phyloP scores from a whole-genome alignment of 1,139 yeast species.

The Magnusiomyces suaveolens region DNA sequence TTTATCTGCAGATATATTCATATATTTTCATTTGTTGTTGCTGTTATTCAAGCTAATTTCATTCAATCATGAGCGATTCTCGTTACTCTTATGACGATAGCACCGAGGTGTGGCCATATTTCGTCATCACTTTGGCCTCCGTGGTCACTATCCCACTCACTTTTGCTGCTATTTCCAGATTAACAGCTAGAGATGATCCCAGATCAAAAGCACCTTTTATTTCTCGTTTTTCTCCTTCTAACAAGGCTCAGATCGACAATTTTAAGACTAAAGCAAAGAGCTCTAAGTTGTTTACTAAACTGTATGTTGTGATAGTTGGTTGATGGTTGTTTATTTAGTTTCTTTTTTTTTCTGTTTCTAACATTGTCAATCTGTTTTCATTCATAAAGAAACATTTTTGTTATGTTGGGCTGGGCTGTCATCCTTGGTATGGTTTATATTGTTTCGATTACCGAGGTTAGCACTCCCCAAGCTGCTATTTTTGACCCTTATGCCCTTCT shows the following conservation, averaged over 20 bases:
- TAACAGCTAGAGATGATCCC: slow-evolving; percentile 9
- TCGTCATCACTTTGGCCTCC: slow-evolving; percentile 62
- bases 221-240: slow-evolving; percentile 33
- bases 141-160: slow-evolving; percentile 66
- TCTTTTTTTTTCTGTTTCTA: background rate
- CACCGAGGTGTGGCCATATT: slow-evolving; percentile 94
- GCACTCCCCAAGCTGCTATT: slow-evolving; percentile 39
- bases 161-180: slow-evolving; percentile 32
- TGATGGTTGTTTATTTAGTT: background rate
- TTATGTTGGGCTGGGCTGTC: slow-evolving; percentile 60
- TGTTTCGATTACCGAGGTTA: slow-evolving; percentile 37
- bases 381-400: slow-evolving; percentile 37
- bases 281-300: slow-evolving; percentile 20
- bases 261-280: slow-evolving; percentile 35
- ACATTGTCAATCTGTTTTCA: slow-evolving; percentile 20
- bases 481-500: slow-evolving; percentile 90
- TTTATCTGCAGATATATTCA: no score
- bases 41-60: no score
- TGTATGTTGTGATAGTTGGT: no score
- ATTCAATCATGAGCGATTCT: slow-evolving; percentile 31
- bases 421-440: slow-evolving; percentile 44
- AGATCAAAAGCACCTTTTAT: slow-evolving; percentile 2
- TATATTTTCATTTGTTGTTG: no score
- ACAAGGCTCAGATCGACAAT: slow-evolving; percentile 36
- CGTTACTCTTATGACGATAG: slow-evolving; percentile 68